Evolutionary conservation across 345 rosid species (phyloP), one percentile per base, ranked within the genome.

Genomic region (Syzygium aqueum): DNA sequence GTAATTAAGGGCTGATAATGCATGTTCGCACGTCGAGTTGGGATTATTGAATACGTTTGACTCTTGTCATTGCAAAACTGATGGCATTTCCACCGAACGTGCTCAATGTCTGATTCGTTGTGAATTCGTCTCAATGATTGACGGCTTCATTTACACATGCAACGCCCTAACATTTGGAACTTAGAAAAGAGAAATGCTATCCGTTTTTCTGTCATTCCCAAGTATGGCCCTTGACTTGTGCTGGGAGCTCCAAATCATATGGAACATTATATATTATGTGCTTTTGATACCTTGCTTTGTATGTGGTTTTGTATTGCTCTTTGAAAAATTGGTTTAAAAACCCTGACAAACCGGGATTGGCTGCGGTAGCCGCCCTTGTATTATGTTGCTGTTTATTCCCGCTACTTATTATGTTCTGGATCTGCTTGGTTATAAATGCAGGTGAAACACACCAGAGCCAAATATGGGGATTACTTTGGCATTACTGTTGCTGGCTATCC

Each of bases 401-500:
- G 25, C 83, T 73, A 33, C 30, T 15, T 22, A 53, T 54, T 19
- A 23, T n/a, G 21, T 40, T 53, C 40, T 37, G 8, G 27, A 25
- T 73, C 56, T 51, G 22, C 80, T 83, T 46, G 30, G 33, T 11
- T 33, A 50, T 52, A 51, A 84, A 7, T 89, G 85, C 92, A 94
- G 97, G 97, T 96, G 65, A 92, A 93, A 87, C 99, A 95, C 84
- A 94, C 96, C 50, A 91, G 93, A 67, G 90, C 92, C 83, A 90
- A 92, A 49, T 95, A 95, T 86, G 98, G 97, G 12, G 98, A 95
- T 85, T 96, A 95, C 92, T 97, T 97, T 84, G 99, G 99, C 73
- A 93, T 97, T 61, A 97, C 99, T 3, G 99, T 96, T 85, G 99
- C 99, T 86, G 99, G 99, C 84, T 97, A 97, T 89, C 99, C 99